phyloP scores from a whole-genome alignment of 2,329 filamentous ascomycete species.

The Colletotrichum destructivum region DNA sequence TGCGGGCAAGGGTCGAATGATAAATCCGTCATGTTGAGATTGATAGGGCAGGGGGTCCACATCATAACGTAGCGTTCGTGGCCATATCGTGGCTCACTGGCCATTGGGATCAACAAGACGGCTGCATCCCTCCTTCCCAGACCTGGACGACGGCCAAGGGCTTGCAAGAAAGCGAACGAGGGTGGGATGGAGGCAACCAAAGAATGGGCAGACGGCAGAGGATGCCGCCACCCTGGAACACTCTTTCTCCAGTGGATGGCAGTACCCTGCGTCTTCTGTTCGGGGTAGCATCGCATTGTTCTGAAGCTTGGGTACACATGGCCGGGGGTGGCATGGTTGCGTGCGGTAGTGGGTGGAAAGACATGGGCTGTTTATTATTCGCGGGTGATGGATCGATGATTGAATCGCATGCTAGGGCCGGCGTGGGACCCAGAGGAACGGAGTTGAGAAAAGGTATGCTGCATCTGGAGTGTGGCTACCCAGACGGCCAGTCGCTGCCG shows the following conservation, averaged over 20 bases:
- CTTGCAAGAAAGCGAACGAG: slow-evolving; percentile 28
- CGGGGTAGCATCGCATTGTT: background rate
- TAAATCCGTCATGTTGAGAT: slow-evolving; percentile 38
- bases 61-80: slow-evolving; percentile 30
- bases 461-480: background rate
- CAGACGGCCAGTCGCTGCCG: background rate
- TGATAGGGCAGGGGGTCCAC: slow-evolving; percentile 35
- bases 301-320: background rate
- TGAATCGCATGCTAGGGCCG: slow-evolving; percentile 10
- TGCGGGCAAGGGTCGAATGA: slow-evolving; percentile 39
- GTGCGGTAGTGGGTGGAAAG: slow-evolving; percentile 2
- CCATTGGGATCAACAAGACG: slow-evolving; percentile 31
- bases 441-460: background rate
- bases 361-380: slow-evolving; percentile 5
- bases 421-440: background rate
- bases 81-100: slow-evolving; percentile 38
- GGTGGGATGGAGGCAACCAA: slow-evolving; percentile 34
- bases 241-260: slow-evolving; percentile 20
- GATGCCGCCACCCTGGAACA: slow-evolving; percentile 23
- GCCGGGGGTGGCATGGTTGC: background rate
- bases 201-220: slow-evolving; percentile 34
- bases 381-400: background rate
- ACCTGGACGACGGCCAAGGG: background rate
- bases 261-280: slow-evolving; percentile 2
- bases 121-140: background rate